A percentile compares a stretch with the other conserved stretches of the same genome.
Conservation (phyloP, 768 basidiomycete species). For the Xerocomellus intermedius region DNA sequence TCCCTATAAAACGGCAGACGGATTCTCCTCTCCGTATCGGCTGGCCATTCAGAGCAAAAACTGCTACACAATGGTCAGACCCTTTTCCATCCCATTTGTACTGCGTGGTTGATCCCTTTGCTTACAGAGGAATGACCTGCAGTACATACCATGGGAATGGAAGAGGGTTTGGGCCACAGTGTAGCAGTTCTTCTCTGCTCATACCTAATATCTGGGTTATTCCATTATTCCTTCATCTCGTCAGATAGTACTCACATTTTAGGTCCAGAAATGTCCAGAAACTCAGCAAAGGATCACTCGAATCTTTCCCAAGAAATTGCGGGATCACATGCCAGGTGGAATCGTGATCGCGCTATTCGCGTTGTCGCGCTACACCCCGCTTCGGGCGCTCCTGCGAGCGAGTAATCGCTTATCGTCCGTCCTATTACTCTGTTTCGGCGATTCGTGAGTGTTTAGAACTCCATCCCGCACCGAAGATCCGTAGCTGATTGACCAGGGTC, state of each 20-base stretch:
- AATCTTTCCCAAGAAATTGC: not conserved
- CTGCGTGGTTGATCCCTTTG: slow-evolving; percentile 27
- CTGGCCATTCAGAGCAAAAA: slow-evolving; percentile 11
- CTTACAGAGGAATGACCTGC: slow-evolving; percentile 25
- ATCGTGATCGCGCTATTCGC: not conserved
- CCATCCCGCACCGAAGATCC: not conserved
- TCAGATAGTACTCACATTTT: not conserved
- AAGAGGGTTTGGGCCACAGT: slow-evolving; percentile 37
- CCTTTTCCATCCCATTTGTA: slow-evolving; percentile 29
- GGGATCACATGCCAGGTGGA: not conserved
- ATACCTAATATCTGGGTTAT: not conserved
- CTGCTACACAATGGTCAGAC: slow-evolving; percentile 30
- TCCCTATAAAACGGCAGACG: slow-evolving; percentile 8
- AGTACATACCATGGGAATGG: slow-evolving; percentile 51
- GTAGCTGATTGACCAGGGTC: not conserved
- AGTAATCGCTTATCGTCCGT: not conserved
- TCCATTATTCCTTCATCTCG: not conserved
- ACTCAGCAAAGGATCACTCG: not conserved
- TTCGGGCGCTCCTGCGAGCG: not conserved
- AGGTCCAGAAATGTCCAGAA: not conserved
- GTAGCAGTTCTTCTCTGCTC: slow-evolving; percentile 9
- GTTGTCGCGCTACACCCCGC: not conserved
- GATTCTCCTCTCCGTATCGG: not conserved
- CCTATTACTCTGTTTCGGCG: not conserved
- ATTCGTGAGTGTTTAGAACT: not conserved